Percentiles rank a stretch among this genome's conserved stretches.
These are phyloP conservation scores for Fusarium lateritium DNA, from an alignment of 2,329 filamentous ascomycete species.

Conservation along the genomic window DNA sequence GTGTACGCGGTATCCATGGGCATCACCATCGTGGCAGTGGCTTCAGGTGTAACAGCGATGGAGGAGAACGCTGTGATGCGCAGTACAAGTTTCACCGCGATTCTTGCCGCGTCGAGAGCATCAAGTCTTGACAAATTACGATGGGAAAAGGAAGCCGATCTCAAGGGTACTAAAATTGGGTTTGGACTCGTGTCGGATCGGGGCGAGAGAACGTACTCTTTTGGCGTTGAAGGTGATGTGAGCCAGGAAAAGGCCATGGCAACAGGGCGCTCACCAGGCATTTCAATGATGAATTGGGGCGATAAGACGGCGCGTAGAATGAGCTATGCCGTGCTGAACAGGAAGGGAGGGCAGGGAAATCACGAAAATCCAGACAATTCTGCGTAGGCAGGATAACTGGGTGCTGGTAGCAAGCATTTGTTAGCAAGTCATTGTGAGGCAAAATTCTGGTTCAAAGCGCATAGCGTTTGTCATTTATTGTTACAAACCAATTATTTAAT, in stretches of 20 bases:
- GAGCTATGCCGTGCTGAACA: constrained; percentile 42
- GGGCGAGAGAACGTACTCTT: constrained; percentile 44
- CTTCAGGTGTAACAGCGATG: constrained; percentile 42
- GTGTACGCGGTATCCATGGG: constrained; percentile 46
- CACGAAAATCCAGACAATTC: constrained; percentile 5
- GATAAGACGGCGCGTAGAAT: constrained; percentile 41
- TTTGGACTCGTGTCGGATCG: constrained; percentile 44
- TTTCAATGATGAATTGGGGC: constrained; percentile 44
- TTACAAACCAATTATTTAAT: constrained; percentile 17
- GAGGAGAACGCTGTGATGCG: constrained; percentile 45
- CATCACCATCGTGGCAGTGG: constrained; percentile 38
- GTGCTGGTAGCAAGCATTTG: not conserved
- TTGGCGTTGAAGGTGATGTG: constrained; percentile 48
- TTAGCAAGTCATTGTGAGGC: constrained; percentile 14
- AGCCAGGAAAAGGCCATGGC: constrained; percentile 43
- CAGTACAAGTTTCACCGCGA: constrained; percentile 47
- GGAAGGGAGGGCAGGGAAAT: constrained; percentile 23
- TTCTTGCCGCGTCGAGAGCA: constrained; percentile 45
- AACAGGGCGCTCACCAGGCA: constrained; percentile 40
- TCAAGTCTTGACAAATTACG: constrained; percentile 45
- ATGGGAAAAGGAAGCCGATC: constrained; percentile 40
- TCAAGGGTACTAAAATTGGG: constrained; percentile 43
- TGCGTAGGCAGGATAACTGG: not conserved
- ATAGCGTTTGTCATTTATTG: constrained; percentile 30
- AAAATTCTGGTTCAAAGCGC: constrained; percentile 14